Evolutionary conservation across 768 basidiomycete genomes (phyloP), one percentile per base, ranked within the genome.

Genomic region (Cyathus striatus): DNA sequence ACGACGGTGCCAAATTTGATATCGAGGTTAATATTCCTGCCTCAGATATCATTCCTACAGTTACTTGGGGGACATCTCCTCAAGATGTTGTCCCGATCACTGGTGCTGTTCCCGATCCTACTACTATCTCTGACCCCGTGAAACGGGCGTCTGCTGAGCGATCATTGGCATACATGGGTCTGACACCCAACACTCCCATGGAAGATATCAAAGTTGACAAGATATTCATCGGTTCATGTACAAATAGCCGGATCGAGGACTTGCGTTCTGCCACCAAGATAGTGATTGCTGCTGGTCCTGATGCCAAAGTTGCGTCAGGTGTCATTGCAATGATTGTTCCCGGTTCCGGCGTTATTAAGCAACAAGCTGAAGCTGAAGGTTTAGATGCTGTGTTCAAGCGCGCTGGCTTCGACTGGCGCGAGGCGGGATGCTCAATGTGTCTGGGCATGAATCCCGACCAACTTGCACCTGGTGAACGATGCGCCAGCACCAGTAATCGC

Each of bases 351-450:
- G 60, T 94, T 39, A 80, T 95, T 61, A 94, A 92, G 57, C 79
- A 88, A 54, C 91, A 94, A 53, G 89, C 91, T 16, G 90, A 94
- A 65, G 83, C 81, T 16, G 91, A 95, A 56, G 90, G 90, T 20
- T 70, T 95, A 46, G 90, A 93, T 54, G 72, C 73, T 42, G 71
- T 94, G 52, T 90, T 95, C 72, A 88, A 82, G 59, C 83, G 86
- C 34, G 91, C 91, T 25, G 91, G 91, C 23, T 95, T 93, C 56
- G 91, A 95, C 56, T 94, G 91, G 91, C 78, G 91, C 40, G 91
- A 95, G 63, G 91, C 91, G 23, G 91, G 91, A 24, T 95, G 91
- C 59, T 95, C 91, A 13, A 95, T 95, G 91, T 95, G 91, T 65
- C 64, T 95, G 51, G 91, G 90, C 32, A 95, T 95, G 91, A 95